phyloP scores from a whole-genome alignment of 805 yeast species.

The Saccharomycopsis olivae region DNA sequence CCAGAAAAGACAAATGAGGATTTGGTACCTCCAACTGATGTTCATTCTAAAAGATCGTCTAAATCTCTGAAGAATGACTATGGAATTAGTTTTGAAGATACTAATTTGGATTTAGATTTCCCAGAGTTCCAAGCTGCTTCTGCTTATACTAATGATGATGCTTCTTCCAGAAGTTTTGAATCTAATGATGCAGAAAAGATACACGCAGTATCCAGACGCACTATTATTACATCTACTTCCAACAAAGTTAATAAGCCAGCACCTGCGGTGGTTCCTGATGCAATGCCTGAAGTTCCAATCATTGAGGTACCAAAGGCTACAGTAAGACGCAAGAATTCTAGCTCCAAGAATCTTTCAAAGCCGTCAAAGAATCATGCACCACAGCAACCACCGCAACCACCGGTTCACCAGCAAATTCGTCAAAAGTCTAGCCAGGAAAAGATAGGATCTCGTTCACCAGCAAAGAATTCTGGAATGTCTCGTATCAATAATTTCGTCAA shows the following conservation, averaged over 20 bases:
- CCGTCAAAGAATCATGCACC: too few species aligned
- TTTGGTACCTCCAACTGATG: not conserved
- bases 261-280: too few species aligned
- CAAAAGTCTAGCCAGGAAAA: too few species aligned
- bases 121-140: slow-evolving; percentile 18
- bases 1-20: not conserved
- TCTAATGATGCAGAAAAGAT: slow-evolving; percentile 11
- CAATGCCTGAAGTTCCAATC: too few species aligned
- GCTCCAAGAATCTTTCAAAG: too few species aligned
- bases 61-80: slow-evolving; percentile 9
- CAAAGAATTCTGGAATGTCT: too few species aligned
- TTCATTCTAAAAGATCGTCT: slow-evolving; percentile 1
- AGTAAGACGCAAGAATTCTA: too few species aligned
- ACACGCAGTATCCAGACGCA: slow-evolving; percentile 1
- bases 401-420: too few species aligned
- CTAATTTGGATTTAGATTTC: slow-evolving; percentile 17
- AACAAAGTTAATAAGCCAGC: slow-evolving; percentile 1
- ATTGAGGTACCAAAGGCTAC: too few species aligned
- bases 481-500: slow-evolving; percentile 2
- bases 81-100: slow-evolving; percentile 15
- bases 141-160: slow-evolving; percentile 3
- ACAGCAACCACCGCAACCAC: too few species aligned
- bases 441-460: too few species aligned
- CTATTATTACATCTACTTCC: not conserved
- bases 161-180: slow-evolving; percentile 15